phyloP scores from a whole-genome alignment of 1,139 yeast genomes.

The Saccharomyces hybrid region DNA sequence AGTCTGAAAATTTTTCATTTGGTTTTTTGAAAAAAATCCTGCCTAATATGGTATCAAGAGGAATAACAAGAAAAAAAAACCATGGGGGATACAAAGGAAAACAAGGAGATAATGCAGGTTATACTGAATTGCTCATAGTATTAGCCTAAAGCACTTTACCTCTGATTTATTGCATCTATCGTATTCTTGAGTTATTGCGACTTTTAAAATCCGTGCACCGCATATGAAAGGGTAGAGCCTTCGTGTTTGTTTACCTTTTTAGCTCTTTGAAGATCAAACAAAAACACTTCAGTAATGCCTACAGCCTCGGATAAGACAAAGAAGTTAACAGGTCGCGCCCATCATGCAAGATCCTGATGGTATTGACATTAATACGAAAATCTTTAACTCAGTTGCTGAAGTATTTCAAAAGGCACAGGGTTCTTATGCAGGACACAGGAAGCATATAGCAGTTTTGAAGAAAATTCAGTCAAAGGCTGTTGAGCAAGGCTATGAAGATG shows the following conservation, averaged over 20 bases:
- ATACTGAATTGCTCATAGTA: neutral
- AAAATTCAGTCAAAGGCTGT: conserved; percentile 52
- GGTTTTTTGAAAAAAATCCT: neutral
- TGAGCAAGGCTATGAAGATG: conserved; percentile 44
- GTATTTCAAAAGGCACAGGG: conserved; percentile 77
- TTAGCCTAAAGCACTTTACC: neutral
- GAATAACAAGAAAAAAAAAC: neutral
- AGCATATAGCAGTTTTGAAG: conserved; percentile 57
- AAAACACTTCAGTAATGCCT: neutral
- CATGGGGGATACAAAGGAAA: neutral
- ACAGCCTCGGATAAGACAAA: neutral
- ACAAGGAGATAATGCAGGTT: neutral
- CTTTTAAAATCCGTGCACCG: neutral
- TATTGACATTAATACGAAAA: conserved; percentile 27
- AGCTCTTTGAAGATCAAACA: neutral
- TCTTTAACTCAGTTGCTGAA: conserved; percentile 47
- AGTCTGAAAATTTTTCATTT: conserved; percentile 2
- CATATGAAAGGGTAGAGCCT: neutral
- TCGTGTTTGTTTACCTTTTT: neutral
- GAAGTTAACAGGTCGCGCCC: neutral
- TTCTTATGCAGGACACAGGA: conserved; percentile 67
- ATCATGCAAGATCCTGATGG: neutral
- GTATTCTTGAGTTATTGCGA: neutral
- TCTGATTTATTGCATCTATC: neutral
- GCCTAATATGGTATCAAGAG: neutral